phyloP scores from a whole-genome alignment of 768 basidiomycete genomes.

The Rubroboletus satanas region DNA sequence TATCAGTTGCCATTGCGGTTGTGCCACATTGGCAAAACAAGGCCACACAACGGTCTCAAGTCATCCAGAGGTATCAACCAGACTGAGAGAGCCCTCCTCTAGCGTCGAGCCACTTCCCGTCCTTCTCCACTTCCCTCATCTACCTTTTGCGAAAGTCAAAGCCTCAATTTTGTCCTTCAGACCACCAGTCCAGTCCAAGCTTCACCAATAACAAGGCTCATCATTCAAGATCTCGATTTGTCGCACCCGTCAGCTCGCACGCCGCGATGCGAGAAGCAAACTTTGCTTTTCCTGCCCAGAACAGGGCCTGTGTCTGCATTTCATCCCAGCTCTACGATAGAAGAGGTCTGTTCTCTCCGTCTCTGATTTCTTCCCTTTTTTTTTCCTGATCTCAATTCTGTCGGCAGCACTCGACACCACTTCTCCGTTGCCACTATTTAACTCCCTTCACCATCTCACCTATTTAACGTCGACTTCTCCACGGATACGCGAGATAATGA shows the following conservation, averaged over 20 bases:
- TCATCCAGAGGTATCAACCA: conserved; percentile 32
- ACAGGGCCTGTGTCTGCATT: conserved; percentile 92
- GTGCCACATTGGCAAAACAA: conserved; percentile 32
- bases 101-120: conserved; percentile 15
- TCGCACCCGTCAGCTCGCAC: conserved; percentile 17
- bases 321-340: conserved; percentile 93
- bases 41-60: conserved; percentile 28
- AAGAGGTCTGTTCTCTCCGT: conserved; percentile 58
- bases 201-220: background rate
- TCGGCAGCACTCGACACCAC: conserved; percentile 48
- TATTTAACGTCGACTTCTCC: conserved; percentile 97
- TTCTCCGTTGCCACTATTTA: conserved; percentile 70
- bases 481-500: conserved; percentile 97
- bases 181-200: background rate
- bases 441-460: conserved; percentile 92
- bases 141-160: background rate
- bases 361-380: background rate
- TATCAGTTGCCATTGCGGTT: too few species aligned
- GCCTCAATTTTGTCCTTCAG: background rate
- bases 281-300: conserved; percentile 91
- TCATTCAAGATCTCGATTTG: conserved; percentile 19
- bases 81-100: conserved; percentile 12
- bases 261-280: conserved; percentile 85
- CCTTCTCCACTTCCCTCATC: conserved; percentile 10
- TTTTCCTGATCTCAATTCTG: conserved; percentile 3